These are phyloP conservation scores for Mercurialis annua DNA, from an alignment of 345 rosid species.

Conservation along the genomic window DNA sequence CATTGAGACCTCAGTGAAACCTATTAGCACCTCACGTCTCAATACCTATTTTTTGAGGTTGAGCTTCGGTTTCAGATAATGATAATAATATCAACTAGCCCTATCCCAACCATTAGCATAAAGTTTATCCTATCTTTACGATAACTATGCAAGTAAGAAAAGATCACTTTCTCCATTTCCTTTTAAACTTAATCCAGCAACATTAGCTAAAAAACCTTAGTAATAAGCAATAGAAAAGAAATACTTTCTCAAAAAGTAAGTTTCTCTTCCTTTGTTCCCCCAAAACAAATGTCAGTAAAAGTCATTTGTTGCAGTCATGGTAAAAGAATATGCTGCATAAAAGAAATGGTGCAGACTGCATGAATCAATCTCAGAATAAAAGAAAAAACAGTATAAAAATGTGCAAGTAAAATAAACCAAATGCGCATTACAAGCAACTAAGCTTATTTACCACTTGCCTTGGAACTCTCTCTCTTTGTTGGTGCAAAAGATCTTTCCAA, in stretches of 20 bases:
- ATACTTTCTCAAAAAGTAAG: background rate
- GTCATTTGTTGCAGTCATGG: background rate
- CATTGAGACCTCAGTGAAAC: too few relatives aligned
- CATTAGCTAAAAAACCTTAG: too few relatives aligned
- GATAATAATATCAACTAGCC: background rate
- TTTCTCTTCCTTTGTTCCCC: background rate
- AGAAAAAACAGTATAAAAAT: background rate
- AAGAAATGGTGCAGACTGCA: background rate
- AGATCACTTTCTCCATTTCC: too few relatives aligned
- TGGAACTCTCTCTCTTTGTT: slow-evolving; percentile 56
- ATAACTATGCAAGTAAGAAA: too few relatives aligned
- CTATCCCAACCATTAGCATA: background rate
- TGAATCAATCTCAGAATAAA: background rate
- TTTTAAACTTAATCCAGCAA: background rate
- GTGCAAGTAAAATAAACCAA: background rate
- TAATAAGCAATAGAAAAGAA: background rate
- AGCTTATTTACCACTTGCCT: slow-evolving; percentile 36
- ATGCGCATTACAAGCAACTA: slow-evolving; percentile 13
- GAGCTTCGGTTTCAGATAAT: too few relatives aligned
- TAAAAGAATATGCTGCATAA: background rate
- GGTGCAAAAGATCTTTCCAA: slow-evolving; percentile 50
- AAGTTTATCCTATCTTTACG: slow-evolving; percentile 1
- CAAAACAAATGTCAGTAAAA: background rate
- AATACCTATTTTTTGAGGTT: too few relatives aligned
- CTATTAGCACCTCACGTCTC: too few relatives aligned